Evolutionary conservation across 2,329 filamentous ascomycete species (phyloP).

Genomic region (Eutypa lata): DNA sequence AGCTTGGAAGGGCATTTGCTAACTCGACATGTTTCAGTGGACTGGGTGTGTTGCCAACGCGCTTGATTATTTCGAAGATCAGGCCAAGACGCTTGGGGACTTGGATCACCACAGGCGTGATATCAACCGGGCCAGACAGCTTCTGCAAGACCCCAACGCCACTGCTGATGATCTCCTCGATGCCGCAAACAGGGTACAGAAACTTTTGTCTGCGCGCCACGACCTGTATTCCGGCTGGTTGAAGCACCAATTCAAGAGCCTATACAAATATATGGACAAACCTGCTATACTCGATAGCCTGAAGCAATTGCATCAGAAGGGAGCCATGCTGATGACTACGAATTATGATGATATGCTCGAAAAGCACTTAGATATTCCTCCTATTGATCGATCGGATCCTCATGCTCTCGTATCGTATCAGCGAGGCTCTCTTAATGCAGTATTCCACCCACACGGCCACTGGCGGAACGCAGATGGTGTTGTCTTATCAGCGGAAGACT

Average conservation of each 20-base stretch:
- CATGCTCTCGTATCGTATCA: slow-evolving; percentile 5
- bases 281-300: slow-evolving; percentile 11
- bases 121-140: background rate
- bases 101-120: background rate
- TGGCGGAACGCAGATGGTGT: slow-evolving; percentile 11
- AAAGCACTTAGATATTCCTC: slow-evolving; percentile 6
- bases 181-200: slow-evolving; percentile 1
- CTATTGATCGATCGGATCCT: slow-evolving; percentile 8
- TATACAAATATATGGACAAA: slow-evolving; percentile 6
- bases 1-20: background rate
- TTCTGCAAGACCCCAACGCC: background rate
- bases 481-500: slow-evolving; percentile 10
- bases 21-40: background rate
- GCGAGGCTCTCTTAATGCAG: slow-evolving; percentile 5
- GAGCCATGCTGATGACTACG: slow-evolving; percentile 12
- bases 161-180: background rate
- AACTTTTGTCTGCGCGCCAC: slow-evolving; percentile 4
- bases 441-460: slow-evolving; percentile 15
- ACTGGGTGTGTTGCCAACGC: slow-evolving; percentile 7
- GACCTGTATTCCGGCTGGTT: slow-evolving; percentile 7
- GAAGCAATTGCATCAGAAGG: slow-evolving; percentile 7
- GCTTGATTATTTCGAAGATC: slow-evolving; percentile 11
- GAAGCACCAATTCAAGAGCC: slow-evolving; percentile 10
- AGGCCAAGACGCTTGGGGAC: background rate
- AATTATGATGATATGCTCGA: slow-evolving; percentile 16